Evolutionary conservation across 2,329 filamentous ascomycete species (phyloP), one percentile per base, ranked within the genome.

Genomic region (Alternaria burnsii): DNA sequence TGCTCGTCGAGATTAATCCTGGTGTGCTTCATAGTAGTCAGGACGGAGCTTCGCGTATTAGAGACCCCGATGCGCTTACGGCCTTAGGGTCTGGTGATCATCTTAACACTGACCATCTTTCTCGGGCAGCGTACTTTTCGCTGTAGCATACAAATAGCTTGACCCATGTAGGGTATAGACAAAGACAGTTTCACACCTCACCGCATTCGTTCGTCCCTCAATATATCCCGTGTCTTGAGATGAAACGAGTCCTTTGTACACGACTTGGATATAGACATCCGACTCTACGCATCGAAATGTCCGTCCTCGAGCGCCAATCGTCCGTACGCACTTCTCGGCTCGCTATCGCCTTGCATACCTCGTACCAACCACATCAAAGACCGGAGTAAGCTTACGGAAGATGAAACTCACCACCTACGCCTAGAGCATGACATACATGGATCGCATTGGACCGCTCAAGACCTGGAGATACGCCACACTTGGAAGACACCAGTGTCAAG

Each of bases 171-270:
- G 12, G 46, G 18, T 24, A 32, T 34, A 9, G 46, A 48, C 30
- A 16, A 48, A 34, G 41, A 8, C 12, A 3, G 22, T 30, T 16
- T 48, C 46, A 32, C 30, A 22, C 18, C 20, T 22, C 32, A 10
- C 14, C 46, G 8, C 46, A 22, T 48, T n/a, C 8, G 28, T 48
- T 22, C 14, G 46, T 22, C 20, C 46, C 12, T 9, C 18, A 34
- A 48, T 11, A 11, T 34, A 16, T 34, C 7, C 30, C n/a, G 32
- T 8, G 16, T 34, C 14, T 32, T 48, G 10, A 11, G n/a, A 20
- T 34, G 46, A 24, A 48, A 48, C 46, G 12, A 30, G 14, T 48
- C n/a, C 46, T 48, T 48, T 48, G 46, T 48, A 24, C 32, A 16
- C 20, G 12, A 14, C 22, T 48, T 34, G 22, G 14, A 22, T 48